These are phyloP conservation scores for Leccinum subgranulosum DNA, from an alignment of 768 basidiomycete species.

Conservation along the genomic window DNA sequence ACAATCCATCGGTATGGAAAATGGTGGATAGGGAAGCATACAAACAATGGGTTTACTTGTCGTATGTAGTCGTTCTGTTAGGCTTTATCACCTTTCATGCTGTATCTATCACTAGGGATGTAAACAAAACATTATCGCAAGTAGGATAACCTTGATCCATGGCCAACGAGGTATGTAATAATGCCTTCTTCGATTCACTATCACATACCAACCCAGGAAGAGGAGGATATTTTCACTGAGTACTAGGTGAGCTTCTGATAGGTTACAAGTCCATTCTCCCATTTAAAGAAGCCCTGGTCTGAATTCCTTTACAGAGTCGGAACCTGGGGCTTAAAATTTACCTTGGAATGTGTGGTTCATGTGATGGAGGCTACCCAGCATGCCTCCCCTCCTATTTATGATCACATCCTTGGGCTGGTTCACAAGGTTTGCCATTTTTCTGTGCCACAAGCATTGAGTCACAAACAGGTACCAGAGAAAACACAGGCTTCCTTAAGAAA, in stretches of 20 bases:
- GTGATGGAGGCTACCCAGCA: conserved; percentile 41
- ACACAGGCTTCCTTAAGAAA: conserved; percentile 43
- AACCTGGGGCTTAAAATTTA: conserved; percentile 44
- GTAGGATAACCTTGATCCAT: neutral
- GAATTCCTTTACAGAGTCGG: conserved; percentile 36
- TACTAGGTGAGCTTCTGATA: conserved; percentile 37
- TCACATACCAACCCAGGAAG: conserved; percentile 42
- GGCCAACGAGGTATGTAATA: conserved; percentile 23
- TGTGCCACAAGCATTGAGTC: conserved; percentile 17
- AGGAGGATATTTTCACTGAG: conserved; percentile 40
- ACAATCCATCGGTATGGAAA: conserved; percentile 51
- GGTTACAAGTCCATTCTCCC: conserved; percentile 38
- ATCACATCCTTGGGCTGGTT: conserved; percentile 54
- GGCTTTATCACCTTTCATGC: neutral
- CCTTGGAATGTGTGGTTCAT: conserved; percentile 40
- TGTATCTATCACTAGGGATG: conserved; percentile 24
- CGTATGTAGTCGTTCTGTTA: conserved; percentile 23
- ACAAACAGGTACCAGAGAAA: conserved; percentile 34
- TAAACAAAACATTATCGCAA: conserved; percentile 47
- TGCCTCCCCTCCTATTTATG: conserved; percentile 44
- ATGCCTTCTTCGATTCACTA: conserved; percentile 27
- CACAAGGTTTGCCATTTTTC: conserved; percentile 42
- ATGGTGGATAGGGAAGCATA: conserved; percentile 49
- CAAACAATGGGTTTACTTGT: conserved; percentile 52
- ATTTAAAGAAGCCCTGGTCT: neutral